These are phyloP conservation scores for Xylaria sp. DNA, from an alignment of 2,329 filamentous ascomycete species.

Conservation along the genomic window DNA sequence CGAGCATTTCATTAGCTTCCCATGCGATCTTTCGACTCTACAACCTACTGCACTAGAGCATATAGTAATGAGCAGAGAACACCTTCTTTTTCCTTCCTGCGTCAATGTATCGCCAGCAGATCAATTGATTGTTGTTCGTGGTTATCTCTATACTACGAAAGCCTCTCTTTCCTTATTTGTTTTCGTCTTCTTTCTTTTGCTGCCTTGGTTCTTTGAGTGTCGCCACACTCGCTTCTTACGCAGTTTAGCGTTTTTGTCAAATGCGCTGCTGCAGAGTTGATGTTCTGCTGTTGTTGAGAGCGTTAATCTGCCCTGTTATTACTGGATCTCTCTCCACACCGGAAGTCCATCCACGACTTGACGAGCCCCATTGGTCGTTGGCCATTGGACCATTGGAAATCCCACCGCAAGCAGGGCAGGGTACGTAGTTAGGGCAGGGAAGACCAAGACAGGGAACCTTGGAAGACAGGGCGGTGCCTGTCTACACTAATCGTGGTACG, in stretches of 20 bases:
- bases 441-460: not conserved
- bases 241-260: constrained; percentile 9
- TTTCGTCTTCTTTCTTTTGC: constrained; percentile 4
- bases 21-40: not conserved
- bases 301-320: constrained; percentile 22
- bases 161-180: constrained; percentile 5
- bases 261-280: constrained; percentile 21
- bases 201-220: constrained; percentile 25
- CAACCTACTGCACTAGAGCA: not conserved
- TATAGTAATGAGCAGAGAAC: not conserved
- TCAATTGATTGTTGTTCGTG: constrained; percentile 28
- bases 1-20: not conserved
- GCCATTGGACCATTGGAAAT: not conserved
- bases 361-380: not conserved
- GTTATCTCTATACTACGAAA: constrained; percentile 1
- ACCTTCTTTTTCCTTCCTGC: not conserved
- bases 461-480: constrained; percentile 29
- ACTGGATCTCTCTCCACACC: constrained; percentile 29
- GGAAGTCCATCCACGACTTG: constrained; percentile 13
- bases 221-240: constrained; percentile 9
- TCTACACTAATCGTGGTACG: constrained; percentile 2
- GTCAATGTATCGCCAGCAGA: not conserved
- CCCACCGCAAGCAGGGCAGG: constrained; percentile 1
- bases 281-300: constrained; percentile 18
- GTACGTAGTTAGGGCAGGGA: not conserved